A percentile compares a stretch with the other conserved stretches of the same genome.
These are phyloP conservation scores for Myxozyma nipponensis DNA, from an alignment of 805 yeast species.

Conservation along the genomic window DNA sequence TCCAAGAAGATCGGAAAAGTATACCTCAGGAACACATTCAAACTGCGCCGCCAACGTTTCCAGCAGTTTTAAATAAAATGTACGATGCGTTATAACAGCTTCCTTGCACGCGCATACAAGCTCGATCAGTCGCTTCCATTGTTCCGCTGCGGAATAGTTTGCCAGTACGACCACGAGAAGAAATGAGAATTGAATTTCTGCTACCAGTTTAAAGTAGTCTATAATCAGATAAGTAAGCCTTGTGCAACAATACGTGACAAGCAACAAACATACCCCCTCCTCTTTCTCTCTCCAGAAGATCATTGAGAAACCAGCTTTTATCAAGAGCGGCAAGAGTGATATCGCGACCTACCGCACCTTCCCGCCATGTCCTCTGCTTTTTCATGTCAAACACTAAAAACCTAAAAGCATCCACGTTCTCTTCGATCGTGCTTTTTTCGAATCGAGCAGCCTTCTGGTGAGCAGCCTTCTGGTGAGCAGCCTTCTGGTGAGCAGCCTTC, in stretches of 20 bases:
- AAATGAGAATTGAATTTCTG: conserved; percentile 55
- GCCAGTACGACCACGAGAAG: conserved; percentile 51
- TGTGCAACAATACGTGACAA: too few species aligned
- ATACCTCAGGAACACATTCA: conserved; percentile 43
- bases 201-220: conserved; percentile 39
- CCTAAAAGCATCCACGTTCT: conserved; percentile 37
- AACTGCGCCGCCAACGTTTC: conserved; percentile 40
- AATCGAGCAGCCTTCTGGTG: background rate
- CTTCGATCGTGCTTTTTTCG: background rate
- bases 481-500: background rate
- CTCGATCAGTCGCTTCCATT: conserved; percentile 56
- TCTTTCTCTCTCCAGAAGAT: conserved; percentile 34
- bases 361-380: conserved; percentile 37
- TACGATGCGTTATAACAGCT: conserved; percentile 31
- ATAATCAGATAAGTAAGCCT: conserved; percentile 30
- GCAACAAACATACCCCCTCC: conserved; percentile 11
- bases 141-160: conserved; percentile 59
- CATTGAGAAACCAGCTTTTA: conserved; percentile 54
- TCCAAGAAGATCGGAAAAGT: conserved; percentile 39
- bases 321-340: conserved; percentile 55
- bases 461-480: background rate
- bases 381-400: conserved; percentile 45
- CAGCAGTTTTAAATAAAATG: conserved; percentile 38
- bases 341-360: conserved; percentile 40
- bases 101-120: conserved; percentile 42